Conservation (phyloP, 768 basidiomycete species). For the Coprinopsis sp. region DNA sequence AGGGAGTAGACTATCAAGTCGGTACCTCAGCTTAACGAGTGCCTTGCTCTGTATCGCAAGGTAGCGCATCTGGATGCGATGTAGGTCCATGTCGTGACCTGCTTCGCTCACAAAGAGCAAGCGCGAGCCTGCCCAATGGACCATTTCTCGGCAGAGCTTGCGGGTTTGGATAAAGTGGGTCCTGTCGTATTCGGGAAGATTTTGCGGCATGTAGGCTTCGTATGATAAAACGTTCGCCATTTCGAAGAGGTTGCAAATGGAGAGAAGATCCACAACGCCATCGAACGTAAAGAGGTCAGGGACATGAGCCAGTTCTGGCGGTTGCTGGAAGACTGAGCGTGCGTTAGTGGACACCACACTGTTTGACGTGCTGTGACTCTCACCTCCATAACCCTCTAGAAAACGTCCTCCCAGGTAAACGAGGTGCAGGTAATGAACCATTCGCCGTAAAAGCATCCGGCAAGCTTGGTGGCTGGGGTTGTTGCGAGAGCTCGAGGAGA, state of each 20-base stretch:
- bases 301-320: background rate
- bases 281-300: background rate
- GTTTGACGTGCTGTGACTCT: background rate
- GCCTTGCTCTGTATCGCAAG: background rate
- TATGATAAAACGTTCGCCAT: background rate
- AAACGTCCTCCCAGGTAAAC: no score
- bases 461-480: background rate
- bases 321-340: no score
- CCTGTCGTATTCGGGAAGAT: background rate
- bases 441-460: background rate
- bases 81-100: background rate
- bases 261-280: background rate
- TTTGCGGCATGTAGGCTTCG: no score
- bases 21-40: no score
- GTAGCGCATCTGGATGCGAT: background rate
- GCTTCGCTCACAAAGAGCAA: background rate
- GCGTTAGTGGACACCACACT: background rate
- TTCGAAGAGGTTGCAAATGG: constrained; percentile 1
- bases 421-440: background rate
- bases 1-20: no score
- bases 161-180: background rate
- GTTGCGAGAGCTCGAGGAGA: background rate
- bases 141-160: background rate
- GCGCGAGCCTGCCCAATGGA: background rate
- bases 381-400: background rate